phyloP scores from a whole-genome alignment of 2,329 filamentous ascomycete genomes.

The Xylariaceae sp. region DNA sequence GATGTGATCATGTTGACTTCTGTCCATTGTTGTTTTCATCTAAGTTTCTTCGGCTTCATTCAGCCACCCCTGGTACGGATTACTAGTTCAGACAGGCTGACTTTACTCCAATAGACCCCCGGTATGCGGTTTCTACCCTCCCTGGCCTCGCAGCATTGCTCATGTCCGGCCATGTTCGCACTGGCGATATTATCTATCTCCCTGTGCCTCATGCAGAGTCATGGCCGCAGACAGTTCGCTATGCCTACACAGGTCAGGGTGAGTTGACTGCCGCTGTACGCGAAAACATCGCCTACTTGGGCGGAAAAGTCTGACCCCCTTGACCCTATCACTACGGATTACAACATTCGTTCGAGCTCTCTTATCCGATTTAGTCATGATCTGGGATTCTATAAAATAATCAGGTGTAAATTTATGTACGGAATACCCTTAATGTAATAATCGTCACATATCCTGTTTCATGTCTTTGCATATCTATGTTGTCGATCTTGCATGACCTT shows the following conservation, averaged over 20 bases:
- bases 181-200: constrained; percentile 52
- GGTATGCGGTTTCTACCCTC: constrained; percentile 44
- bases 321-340: constrained; percentile 17
- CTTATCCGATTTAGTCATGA: background rate
- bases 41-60: background rate
- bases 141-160: constrained; percentile 53
- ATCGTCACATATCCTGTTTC: background rate
- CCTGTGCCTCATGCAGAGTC: constrained; percentile 52
- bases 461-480: background rate
- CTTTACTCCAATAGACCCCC: constrained; percentile 36
- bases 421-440: background rate
- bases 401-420: constrained; percentile 4
- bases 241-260: constrained; percentile 49
- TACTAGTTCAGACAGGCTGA: constrained; percentile 2
- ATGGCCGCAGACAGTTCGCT: constrained; percentile 51
- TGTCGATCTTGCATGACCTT: background rate
- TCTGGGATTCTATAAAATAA: background rate
- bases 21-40: background rate
- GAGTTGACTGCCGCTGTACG: constrained; percentile 42
- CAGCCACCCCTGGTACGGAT: background rate
- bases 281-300: constrained; percentile 52
- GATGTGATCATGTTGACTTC: background rate
- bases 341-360: background rate
- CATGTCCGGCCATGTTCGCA: constrained; percentile 46
- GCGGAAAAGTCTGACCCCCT: constrained; percentile 39